Percentiles rank a stretch among this genome's conserved stretches.
Evolutionary conservation across 2,329 filamentous ascomycete genomes (phyloP).

Genomic region (Aspergillus caelatus): DNA sequence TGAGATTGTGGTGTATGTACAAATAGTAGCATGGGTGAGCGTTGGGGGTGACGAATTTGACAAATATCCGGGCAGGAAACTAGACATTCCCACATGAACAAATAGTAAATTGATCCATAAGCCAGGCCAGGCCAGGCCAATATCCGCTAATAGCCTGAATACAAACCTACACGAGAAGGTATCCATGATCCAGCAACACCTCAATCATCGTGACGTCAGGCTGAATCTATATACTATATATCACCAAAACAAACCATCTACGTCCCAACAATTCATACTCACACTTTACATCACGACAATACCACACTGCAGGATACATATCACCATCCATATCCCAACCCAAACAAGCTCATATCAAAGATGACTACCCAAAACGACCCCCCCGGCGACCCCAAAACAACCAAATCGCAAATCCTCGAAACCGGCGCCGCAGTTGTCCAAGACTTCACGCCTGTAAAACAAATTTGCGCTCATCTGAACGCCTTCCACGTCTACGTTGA

Average conservation of each 20-base stretch:
- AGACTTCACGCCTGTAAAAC: slow-evolving; percentile 69
- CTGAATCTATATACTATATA: slow-evolving; percentile 12
- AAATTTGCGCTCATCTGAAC: slow-evolving; percentile 80
- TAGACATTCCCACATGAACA: background rate
- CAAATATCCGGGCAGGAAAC: background rate
- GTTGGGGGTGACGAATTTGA: background rate
- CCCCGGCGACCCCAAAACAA: slow-evolving; percentile 36
- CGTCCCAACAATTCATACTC: too few relatives aligned
- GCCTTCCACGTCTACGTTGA: slow-evolving; percentile 84
- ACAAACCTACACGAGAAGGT: background rate
- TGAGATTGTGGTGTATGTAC: background rate
- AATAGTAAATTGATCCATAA: background rate
- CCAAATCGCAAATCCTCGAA: slow-evolving; percentile 42
- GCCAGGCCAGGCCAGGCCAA: too few relatives aligned
- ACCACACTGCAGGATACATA: too few relatives aligned
- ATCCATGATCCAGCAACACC: slow-evolving; percentile 2
- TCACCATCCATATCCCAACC: background rate
- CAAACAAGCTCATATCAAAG: background rate
- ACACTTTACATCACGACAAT: too few relatives aligned
- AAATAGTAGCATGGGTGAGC: background rate
- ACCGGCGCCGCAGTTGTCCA: slow-evolving; percentile 40
- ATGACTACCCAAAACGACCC: slow-evolving; percentile 15
- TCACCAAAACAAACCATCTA: background rate
- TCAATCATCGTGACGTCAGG: slow-evolving; percentile 36
- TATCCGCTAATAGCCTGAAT: background rate